Conservation (phyloP, 1,284 basidiomycete genomes). For the Ceratorhiza oryzae-sativae region DNA sequence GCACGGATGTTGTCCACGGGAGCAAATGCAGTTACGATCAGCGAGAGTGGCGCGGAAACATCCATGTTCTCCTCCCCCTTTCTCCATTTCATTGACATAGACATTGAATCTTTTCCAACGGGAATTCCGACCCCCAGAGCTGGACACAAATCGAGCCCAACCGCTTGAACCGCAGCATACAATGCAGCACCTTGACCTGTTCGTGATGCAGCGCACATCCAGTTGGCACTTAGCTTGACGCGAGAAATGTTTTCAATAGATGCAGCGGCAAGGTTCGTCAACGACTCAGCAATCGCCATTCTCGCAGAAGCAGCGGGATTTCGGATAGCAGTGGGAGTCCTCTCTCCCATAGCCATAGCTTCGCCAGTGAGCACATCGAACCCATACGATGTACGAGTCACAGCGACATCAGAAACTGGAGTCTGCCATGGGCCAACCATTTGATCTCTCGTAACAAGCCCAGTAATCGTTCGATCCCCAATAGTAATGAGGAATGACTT, state of each 20-base stretch:
- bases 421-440: conserved; percentile 99
- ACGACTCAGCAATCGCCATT: conserved; percentile 94
- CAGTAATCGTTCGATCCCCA: conserved; percentile 93
- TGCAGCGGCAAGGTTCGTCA: conserved; percentile 91
- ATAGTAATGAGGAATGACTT: conserved; percentile 99
- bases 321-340: conserved; percentile 90
- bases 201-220: conserved; percentile 97
- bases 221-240: conserved; percentile 97
- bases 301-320: conserved; percentile 88
- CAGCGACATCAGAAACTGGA: conserved; percentile 96
- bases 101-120: conserved; percentile 99
- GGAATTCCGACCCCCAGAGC: conserved; percentile 92
- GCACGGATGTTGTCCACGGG: conserved; percentile 78
- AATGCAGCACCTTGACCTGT: conserved; percentile 89
- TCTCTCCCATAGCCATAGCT: conserved; percentile 98
- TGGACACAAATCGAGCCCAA: conserved; percentile 96
- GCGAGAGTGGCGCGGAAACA: conserved; percentile 89
- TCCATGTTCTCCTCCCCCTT: conserved; percentile 69
- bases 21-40: conserved; percentile 95
- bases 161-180: conserved; percentile 91
- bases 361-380: conserved; percentile 87
- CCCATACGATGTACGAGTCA: conserved; percentile 93
- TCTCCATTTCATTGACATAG: conserved; percentile 98
- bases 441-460: conserved; percentile 94
- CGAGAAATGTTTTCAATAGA: conserved; percentile 72